Percentiles rank a stretch among this genome's conserved stretches.
Evolutionary conservation across 768 basidiomycete genomes (phyloP).

Genomic region (Mycena kentingensis): DNA sequence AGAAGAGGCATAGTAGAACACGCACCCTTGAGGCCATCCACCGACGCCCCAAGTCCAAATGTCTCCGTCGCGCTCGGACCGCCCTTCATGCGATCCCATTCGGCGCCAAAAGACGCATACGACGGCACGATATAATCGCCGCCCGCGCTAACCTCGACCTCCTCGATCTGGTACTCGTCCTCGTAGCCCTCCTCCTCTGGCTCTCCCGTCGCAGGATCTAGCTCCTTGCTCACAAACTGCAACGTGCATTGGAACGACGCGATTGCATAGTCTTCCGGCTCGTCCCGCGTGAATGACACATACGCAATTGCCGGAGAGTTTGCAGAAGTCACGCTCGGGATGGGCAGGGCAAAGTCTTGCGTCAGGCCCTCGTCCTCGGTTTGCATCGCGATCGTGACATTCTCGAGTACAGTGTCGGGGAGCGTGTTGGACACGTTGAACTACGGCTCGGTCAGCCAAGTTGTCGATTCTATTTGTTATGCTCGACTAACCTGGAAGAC

Average conservation of each 20-base stretch:
- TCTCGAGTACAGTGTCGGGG: conserved; percentile 91
- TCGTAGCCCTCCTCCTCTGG: conserved; percentile 99
- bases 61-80: conserved; percentile 87
- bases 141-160: conserved; percentile 89
- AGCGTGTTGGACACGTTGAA: conserved; percentile 98
- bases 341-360: conserved; percentile 94
- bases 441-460: conserved; percentile 40
- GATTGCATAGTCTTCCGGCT: conserved; percentile 72
- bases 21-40: conserved; percentile 93
- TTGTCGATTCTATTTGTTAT: neutral
- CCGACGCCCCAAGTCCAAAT: conserved; percentile 79
- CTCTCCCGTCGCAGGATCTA: conserved; percentile 92
- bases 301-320: conserved; percentile 86
- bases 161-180: conserved; percentile 97
- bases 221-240: conserved; percentile 95
- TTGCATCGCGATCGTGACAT: conserved; percentile 92
- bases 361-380: conserved; percentile 71
- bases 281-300: conserved; percentile 88
- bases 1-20: conserved; percentile 20
- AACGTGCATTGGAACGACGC: conserved; percentile 90
- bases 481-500: conserved; percentile 84
- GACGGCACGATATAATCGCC: conserved; percentile 96
- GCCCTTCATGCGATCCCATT: conserved; percentile 90
- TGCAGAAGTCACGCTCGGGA: conserved; percentile 65
- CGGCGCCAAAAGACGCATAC: conserved; percentile 87